These are phyloP conservation scores for Coemansia interrupta DNA, from an alignment of 192 early-diverging fungal species.

Conservation along the genomic window DNA sequence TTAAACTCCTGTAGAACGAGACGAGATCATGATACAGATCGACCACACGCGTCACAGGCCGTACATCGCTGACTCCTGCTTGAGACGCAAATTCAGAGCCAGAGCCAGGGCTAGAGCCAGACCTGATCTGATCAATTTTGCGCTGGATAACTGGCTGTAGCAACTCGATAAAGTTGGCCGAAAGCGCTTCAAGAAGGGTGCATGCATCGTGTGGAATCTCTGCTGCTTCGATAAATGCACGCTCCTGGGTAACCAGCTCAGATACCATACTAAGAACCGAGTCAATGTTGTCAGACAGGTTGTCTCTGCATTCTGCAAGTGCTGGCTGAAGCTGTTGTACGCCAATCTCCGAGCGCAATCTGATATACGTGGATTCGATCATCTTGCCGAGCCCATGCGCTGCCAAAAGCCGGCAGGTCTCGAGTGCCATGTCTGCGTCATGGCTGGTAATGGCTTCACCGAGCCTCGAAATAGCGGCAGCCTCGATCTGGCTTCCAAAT, in stretches of 20 bases:
- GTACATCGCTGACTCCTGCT: background rate
- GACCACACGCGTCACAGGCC: background rate
- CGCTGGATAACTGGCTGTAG: conserved; percentile 19
- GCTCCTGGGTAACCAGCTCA: conserved; percentile 20
- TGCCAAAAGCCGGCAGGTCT: conserved; percentile 12
- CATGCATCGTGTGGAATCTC: conserved; percentile 9
- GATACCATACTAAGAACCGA: conserved; percentile 9
- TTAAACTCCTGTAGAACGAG: conserved; percentile 9
- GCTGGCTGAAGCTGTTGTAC: conserved; percentile 13
- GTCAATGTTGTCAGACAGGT: conserved; percentile 2
- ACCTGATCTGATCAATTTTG: background rate
- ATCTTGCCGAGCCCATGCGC: conserved; percentile 15
- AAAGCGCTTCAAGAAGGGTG: conserved; percentile 16
- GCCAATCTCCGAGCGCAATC: conserved; percentile 21
- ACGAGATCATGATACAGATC: conserved; percentile 22
- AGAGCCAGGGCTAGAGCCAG: background rate
- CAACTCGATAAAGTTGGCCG: conserved; percentile 14
- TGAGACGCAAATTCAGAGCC: too few relatives aligned
- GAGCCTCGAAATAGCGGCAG: conserved; percentile 10
- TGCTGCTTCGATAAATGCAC: conserved; percentile 28
- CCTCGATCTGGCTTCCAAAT: conserved; percentile 11
- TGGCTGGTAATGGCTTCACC: conserved; percentile 9
- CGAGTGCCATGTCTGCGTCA: conserved; percentile 11
- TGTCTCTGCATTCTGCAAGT: background rate
- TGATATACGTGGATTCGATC: conserved; percentile 14